Evolutionary conservation across 768 basidiomycete genomes (phyloP).

Genomic region (Favolaschia claudopus): DNA sequence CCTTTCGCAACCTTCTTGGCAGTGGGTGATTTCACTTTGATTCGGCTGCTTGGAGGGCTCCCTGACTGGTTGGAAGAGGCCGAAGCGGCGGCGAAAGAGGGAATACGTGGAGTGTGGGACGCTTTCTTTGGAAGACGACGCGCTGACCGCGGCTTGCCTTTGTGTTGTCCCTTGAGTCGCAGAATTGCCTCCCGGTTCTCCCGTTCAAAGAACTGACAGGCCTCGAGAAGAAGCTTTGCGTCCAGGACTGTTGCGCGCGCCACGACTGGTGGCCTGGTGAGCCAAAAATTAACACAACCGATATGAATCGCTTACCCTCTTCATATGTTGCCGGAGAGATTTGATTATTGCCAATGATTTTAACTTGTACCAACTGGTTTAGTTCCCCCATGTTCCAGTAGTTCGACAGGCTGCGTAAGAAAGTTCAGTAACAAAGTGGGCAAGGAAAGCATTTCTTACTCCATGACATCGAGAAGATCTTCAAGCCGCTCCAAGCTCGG

Average conservation of each 20-base stretch:
- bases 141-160: conserved; percentile 18
- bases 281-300: neutral
- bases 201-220: conserved; percentile 26
- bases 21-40: neutral
- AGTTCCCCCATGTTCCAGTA: conserved; percentile 28
- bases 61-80: neutral
- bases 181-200: conserved; percentile 27
- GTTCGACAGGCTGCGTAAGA: conserved; percentile 15
- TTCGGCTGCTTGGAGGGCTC: neutral
- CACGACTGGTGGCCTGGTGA: conserved; percentile 4
- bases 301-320: neutral
- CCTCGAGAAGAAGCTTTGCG: conserved; percentile 24
- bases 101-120: neutral
- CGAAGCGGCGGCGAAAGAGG: neutral
- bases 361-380: conserved; percentile 24
- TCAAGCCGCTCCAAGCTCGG: conserved; percentile 23
- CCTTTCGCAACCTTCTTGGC: conserved; percentile 22
- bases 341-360: conserved; percentile 28
- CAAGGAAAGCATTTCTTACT: conserved; percentile 8
- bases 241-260: conserved; percentile 25
- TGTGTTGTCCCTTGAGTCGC: conserved; percentile 23
- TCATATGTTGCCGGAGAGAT: conserved; percentile 28
- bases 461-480: conserved; percentile 26
- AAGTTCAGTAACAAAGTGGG: neutral
- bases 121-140: conserved; percentile 22